Base-by-base conservation (phyloP, 2,329 filamentous ascomycete genomes). In the Incumbomyces delicatus region DNA sequence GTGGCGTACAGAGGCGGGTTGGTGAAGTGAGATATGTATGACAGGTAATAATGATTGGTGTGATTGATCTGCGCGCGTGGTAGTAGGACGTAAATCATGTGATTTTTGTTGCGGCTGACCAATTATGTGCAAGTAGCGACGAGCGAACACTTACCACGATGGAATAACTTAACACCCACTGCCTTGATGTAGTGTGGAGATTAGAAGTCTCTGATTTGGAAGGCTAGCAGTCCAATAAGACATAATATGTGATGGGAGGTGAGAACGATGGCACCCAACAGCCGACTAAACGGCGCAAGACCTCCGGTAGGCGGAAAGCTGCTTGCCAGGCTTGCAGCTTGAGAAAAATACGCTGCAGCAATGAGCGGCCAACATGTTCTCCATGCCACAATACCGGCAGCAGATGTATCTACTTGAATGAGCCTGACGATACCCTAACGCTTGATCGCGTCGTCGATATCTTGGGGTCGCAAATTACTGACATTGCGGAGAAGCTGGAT, bases 301-400 rank as follows among this genome's bases (percentile, higher is more conserved):
- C 39, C 5, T 29, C 27, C 4, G 39, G 39, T 41, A 18, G 48
- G 14, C 51, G 51, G 8, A 51, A 54, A 35, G 38, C 50, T 47
- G 59, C 59, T 6, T 61, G 59, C 30, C 53, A 58, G 36, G 33
- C 55, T 7, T 61, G 59, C 45, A 48, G 59, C n/a, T 30, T 52
- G 27, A 50, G 58, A 6, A 61, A 61, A 44, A 51, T 59, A 11
- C 58, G 55, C 34, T 61, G 59, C 50, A 56, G 60, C 45, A 56
- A 54, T 29, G 51, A 22, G 11, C 50, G 53, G 16, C 58, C 58
- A 5, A 31, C 16, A 6, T 61, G 59, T 43, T 50, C 39, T 6
- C 27, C 56, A 3, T 61, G 59, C 44, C 33, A 37, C 10, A 31
- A 45, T 6, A 47, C 49, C n/a, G 55, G 50, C 27, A 46, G 42